Percentiles rank a stretch among this genome's conserved stretches.
phyloP scores from a whole-genome alignment of 176 grass and related monocot species.

The Cymbopogon citratus region DNA sequence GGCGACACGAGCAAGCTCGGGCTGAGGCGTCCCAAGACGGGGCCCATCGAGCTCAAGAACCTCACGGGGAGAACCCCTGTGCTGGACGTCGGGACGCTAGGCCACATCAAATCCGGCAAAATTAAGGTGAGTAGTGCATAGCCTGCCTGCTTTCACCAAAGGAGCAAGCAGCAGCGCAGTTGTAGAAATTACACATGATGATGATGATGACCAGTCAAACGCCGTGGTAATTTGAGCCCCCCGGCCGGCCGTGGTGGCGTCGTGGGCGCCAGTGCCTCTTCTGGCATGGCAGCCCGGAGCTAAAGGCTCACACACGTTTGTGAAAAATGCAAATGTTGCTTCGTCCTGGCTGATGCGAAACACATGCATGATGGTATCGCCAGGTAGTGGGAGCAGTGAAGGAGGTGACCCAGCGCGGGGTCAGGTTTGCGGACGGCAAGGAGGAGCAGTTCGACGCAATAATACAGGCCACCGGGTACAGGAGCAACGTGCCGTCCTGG shows the following conservation, averaged over 20 bases:
- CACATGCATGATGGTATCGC: background rate
- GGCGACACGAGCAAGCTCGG: conserved; percentile 76
- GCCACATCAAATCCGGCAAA: conserved; percentile 83
- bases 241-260: too few species aligned
- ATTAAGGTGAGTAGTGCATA: conserved; percentile 67
- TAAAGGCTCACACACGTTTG: too few species aligned
- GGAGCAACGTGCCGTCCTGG: conserved; percentile 94
- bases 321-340: background rate
- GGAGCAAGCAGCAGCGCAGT: background rate
- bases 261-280: conserved; percentile 5
- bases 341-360: background rate
- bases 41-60: conserved; percentile 92
- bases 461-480: conserved; percentile 83
- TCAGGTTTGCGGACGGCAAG: conserved; percentile 79
- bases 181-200: background rate
- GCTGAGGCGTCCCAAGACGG: conserved; percentile 70
- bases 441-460: conserved; percentile 89
- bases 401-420: conserved; percentile 64
- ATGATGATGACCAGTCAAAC: background rate
- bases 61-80: conserved; percentile 89
- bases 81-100: conserved; percentile 76
- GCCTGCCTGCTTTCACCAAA: background rate
- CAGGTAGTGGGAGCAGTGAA: conserved; percentile 91
- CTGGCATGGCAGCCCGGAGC: background rate
- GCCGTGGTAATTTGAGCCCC: background rate